A percentile compares a stretch with the other conserved stretches of the same genome.
Conservation (phyloP, 768 basidiomycete genomes). For the Leucocoprinus leucothites region DNA sequence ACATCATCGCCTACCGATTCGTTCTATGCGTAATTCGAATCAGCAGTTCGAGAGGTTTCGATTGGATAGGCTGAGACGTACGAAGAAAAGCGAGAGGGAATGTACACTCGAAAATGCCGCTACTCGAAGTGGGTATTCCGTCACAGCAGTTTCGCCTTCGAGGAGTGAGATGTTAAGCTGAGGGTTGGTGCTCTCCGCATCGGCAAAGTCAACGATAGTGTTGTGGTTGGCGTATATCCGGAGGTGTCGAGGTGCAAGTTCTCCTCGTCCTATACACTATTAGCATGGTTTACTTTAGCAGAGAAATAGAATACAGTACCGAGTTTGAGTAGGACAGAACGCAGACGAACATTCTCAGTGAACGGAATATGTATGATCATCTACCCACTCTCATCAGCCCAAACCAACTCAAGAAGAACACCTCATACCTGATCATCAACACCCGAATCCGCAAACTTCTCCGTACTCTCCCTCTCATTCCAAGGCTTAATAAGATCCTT, state of each 20-base stretch:
- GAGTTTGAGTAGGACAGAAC: slow-evolving; percentile 72
- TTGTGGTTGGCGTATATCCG: slow-evolving; percentile 73
- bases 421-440: slow-evolving; percentile 78
- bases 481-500: slow-evolving; percentile 78
- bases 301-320: slow-evolving; percentile 37
- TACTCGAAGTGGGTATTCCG: slow-evolving; percentile 75
- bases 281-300: slow-evolving; percentile 5
- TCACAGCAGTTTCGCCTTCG: slow-evolving; percentile 64
- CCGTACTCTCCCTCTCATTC: slow-evolving; percentile 70
- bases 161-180: slow-evolving; percentile 68
- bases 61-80: slow-evolving; percentile 36
- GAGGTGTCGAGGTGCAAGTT: slow-evolving; percentile 69
- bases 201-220: slow-evolving; percentile 74
- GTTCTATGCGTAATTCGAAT: slow-evolving; percentile 36
- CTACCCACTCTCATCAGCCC: slow-evolving; percentile 32
- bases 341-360: slow-evolving; percentile 70
- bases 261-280: slow-evolving; percentile 60
- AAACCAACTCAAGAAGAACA: neutral
- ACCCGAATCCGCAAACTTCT: slow-evolving; percentile 66
- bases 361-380: slow-evolving; percentile 83
- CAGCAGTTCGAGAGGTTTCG: neutral
- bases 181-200: slow-evolving; percentile 65
- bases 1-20: slow-evolving; percentile 64
- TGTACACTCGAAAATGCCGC: slow-evolving; percentile 76
- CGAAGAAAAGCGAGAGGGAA: slow-evolving; percentile 76